Conservation (phyloP, 2,329 filamentous ascomycete genomes). For the Beauveria australis region DNA sequence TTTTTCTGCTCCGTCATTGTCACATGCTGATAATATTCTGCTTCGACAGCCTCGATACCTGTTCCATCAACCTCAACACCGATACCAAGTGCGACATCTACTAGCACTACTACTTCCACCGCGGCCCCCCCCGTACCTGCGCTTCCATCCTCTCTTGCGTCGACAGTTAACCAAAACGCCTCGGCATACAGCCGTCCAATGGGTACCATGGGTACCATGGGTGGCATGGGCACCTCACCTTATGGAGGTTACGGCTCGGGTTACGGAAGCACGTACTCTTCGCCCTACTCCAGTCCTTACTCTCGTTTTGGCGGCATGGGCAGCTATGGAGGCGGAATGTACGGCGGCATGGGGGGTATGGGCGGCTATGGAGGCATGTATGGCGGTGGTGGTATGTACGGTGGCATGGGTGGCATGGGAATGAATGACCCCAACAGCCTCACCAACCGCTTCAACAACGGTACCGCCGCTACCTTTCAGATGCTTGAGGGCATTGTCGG, state of each 20-base stretch:
- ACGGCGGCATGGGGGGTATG: constrained; percentile 23
- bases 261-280: constrained; percentile 27
- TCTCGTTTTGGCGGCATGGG: constrained; percentile 45
- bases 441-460: constrained; percentile 91
- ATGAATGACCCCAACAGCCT: constrained; percentile 82
- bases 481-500: constrained; percentile 96
- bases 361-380: constrained; percentile 27
- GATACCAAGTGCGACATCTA: constrained; percentile 22
- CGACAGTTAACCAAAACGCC: constrained; percentile 80
- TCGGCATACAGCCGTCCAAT: constrained; percentile 61
- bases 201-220: constrained; percentile 33
- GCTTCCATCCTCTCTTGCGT: constrained; percentile 67
- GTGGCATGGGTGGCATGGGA: constrained; percentile 27
- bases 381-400: constrained; percentile 34
- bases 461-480: constrained; percentile 94
- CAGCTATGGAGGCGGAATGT: constrained; percentile 38
- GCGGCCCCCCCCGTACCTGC: constrained; percentile 66
- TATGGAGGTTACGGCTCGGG: constrained; percentile 29
- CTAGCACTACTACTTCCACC: constrained; percentile 31
- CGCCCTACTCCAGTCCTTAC: constrained; percentile 20
- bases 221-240: constrained; percentile 29
- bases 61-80: constrained; percentile 32
- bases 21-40: constrained; percentile 18
- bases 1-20: constrained; percentile 17
- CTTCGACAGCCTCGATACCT: constrained; percentile 31